Base-by-base conservation (phyloP, 2,329 filamentous ascomycete species). In the Xylaria sp. region DNA sequence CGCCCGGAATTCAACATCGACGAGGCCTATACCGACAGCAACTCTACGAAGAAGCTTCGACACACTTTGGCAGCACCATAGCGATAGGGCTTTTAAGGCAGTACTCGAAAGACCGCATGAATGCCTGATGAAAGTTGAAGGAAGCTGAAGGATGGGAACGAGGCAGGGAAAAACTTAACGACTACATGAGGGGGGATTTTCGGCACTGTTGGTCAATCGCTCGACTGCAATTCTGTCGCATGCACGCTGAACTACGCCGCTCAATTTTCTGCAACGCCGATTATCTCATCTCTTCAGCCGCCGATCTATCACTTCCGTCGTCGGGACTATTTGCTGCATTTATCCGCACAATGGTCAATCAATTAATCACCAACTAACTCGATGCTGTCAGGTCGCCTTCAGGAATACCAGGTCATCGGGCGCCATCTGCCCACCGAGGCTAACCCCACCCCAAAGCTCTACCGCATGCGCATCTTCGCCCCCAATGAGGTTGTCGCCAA, bases 361-460 rank as follows among this genome's bases (percentile, higher is more conserved):
- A 65, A 51, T n/a, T 11, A 65, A 45, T 64, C 64, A 67, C 73
- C 74, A 80, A 82, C 74, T 75, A 80, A 82, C 81, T 73, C 80
- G 77, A 71, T 67, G 68, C 50, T 62, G 56, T 65, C 85, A 99
- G 96, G 94, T 93, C 96, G 96, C 90, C 94, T 99, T 88, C 93
- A 94, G 85, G 96, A 99, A 91, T 99, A 97, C 91, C 96, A 98
- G 91, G 95, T 99, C 89, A 97, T 99, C 83, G 96, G 97, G 88
- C 95, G 97, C 86, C 95, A 98, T 87, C 86, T 99, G 92, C 96
- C 96, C 86, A 93, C 92, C 82, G 96, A 99, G 89, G 89, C 92
- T 83, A 97, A 97, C 90, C 94, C 95, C 81, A 93, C 93, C 81
- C 96, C 96, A 80, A 95, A 96, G 88, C 92, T 99, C 85, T 99